A percentile compares a stretch with the other conserved stretches of the same genome.
These are phyloP conservation scores for Lantana camara DNA, from an alignment of 257 asterid genomes.

Conservation along the genomic window DNA sequence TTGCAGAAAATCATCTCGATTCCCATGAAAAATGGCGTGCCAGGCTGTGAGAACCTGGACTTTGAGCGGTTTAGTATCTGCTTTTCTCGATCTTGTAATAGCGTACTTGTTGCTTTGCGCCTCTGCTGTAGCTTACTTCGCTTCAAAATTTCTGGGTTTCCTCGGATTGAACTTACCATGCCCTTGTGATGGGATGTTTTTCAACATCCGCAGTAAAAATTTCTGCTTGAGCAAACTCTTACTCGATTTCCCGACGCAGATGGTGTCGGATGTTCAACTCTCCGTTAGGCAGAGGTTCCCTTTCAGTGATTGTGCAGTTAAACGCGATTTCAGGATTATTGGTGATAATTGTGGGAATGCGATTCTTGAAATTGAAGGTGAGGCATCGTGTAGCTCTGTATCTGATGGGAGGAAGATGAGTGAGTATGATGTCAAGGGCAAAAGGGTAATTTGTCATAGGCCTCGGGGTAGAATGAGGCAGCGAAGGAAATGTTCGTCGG, in stretches of 20 bases:
- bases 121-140: conserved; percentile 62
- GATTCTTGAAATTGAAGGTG: conserved; percentile 57
- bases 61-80: conserved; percentile 69
- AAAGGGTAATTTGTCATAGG: conserved; percentile 50
- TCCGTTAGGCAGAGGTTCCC: conserved; percentile 64
- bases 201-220: conserved; percentile 33
- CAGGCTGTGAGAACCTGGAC: conserved; percentile 61
- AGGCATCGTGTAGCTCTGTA: conserved; percentile 62
- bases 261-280: conserved; percentile 56
- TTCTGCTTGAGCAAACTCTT: conserved; percentile 60
- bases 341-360: conserved; percentile 37
- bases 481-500: conserved; percentile 45
- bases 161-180: conserved; percentile 75
- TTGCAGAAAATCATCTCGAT: conserved; percentile 20
- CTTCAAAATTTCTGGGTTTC: conserved; percentile 64
- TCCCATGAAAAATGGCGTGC: conserved; percentile 63
- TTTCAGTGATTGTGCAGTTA: conserved; percentile 42
- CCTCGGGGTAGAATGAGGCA: conserved; percentile 49
- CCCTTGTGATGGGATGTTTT: conserved; percentile 67
- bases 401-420: conserved; percentile 47
- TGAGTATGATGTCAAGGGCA: conserved; percentile 67
- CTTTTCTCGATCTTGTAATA: conserved; percentile 83
- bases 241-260: conserved; percentile 62
- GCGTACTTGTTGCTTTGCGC: conserved; percentile 74
- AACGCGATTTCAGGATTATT: conserved; percentile 14